A percentile compares a stretch with the other conserved stretches of the same genome.
phyloP scores from a whole-genome alignment of 164 flowering plant genomes.

The Brasenia schreberi region DNA sequence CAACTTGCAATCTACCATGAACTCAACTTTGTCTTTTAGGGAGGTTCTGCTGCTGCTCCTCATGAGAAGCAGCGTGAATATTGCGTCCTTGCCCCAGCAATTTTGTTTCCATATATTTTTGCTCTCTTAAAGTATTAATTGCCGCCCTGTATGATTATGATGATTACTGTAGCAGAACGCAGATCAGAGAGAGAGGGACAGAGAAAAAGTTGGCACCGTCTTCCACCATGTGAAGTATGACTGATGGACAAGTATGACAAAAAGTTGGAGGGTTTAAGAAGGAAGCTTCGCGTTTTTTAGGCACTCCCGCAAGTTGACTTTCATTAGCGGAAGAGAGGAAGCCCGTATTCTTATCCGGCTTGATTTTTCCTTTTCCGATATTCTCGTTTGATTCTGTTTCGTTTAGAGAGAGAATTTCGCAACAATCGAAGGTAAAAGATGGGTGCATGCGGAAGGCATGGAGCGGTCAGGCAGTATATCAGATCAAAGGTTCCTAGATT shows the following conservation, averaged over 20 bases:
- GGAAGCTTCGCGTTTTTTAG: not conserved
- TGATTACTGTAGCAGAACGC: not conserved
- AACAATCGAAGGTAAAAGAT: conserved; percentile 10
- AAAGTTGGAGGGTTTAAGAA: not conserved
- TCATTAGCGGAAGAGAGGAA: not conserved
- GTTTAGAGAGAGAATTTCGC: not conserved
- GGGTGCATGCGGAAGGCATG: conserved; percentile 61
- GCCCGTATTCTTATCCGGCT: not conserved
- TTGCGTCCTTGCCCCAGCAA: not conserved
- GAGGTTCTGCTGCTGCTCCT: not conserved
- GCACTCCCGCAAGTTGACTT: not conserved
- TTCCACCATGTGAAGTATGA: not conserved
- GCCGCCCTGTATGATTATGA: not conserved
- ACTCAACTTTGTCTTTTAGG: not conserved
- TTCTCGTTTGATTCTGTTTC: not conserved
- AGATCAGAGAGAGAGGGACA: not conserved
- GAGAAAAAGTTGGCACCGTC: not conserved
- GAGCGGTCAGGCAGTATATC: conserved; percentile 59
- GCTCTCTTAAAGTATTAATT: not conserved
- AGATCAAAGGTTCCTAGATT: conserved; percentile 75
- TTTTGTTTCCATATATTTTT: not conserved
- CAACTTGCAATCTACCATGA: not conserved
- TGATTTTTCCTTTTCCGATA: not conserved
- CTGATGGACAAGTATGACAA: not conserved
- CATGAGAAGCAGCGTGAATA: not conserved